phyloP scores from a whole-genome alignment of 257 asterid species.

The Rubia yunnanensis region DNA sequence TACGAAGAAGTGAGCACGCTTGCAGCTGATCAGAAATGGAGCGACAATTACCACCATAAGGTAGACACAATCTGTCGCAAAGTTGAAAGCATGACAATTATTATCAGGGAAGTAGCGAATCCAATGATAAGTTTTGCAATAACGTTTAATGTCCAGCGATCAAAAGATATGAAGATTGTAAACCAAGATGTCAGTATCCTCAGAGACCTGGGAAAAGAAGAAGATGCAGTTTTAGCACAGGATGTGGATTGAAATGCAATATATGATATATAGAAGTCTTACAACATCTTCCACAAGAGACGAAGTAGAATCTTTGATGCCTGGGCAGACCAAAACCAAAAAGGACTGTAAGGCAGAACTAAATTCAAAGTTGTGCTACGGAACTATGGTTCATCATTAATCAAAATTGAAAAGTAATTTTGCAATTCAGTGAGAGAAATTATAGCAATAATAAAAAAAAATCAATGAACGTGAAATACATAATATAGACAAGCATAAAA shows the following conservation, averaged over 20 bases:
- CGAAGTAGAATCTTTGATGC: not conserved
- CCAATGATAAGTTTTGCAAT: slow-evolving; percentile 54
- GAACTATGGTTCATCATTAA: slow-evolving; percentile 4
- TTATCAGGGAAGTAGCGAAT: slow-evolving; percentile 44
- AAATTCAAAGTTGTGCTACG: not conserved
- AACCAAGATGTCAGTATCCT: slow-evolving; percentile 50
- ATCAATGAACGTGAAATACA: not conserved
- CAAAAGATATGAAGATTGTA: slow-evolving; percentile 25
- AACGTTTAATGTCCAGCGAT: slow-evolving; percentile 66
- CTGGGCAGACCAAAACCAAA: not conserved
- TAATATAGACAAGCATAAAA: not conserved
- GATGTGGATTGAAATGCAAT: not conserved
- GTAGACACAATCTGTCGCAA: slow-evolving; percentile 30
- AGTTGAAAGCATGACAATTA: slow-evolving; percentile 34
- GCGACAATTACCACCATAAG: slow-evolving; percentile 20
- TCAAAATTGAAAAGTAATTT: not conserved
- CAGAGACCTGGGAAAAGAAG: slow-evolving; percentile 48
- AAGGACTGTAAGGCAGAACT: not conserved
- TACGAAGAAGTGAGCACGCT: slow-evolving; percentile 54
- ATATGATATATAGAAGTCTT: not conserved
- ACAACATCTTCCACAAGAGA: not conserved
- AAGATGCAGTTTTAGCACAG: slow-evolving; percentile 7
- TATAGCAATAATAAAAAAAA: not conserved
- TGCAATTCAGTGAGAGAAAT: not conserved
- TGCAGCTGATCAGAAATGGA: slow-evolving; percentile 28